Evolutionary conservation across 352 stramenopile genomes (phyloP).

Genomic region (Globisporangium acanthophoron): DNA sequence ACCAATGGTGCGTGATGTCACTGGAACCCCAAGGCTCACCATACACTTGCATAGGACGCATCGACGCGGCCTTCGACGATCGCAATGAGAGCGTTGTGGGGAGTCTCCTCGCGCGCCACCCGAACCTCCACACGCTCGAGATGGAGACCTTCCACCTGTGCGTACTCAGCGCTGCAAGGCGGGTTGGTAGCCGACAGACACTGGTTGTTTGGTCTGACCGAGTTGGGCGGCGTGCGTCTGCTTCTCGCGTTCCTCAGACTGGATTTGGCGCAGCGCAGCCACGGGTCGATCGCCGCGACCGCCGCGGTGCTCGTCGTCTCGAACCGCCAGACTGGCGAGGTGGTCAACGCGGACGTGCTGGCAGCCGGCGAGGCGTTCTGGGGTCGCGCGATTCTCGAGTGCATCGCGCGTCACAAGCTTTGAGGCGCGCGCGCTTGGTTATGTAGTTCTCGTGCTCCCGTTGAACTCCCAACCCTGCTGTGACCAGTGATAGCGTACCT

Average conservation of each 20-base stretch:
- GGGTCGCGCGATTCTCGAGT: conserved; percentile 27
- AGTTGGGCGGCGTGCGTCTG: too few species aligned
- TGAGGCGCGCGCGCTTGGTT: too few species aligned
- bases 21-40: not conserved
- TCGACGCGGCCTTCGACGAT: conserved; percentile 52
- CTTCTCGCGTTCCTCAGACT: conserved; percentile 14
- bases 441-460: too few species aligned
- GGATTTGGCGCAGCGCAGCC: conserved; percentile 40
- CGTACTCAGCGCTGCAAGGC: not conserved
- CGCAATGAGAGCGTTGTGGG: conserved; percentile 46
- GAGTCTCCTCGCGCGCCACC: conserved; percentile 21
- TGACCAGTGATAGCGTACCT: too few species aligned
- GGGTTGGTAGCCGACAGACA: not conserved
- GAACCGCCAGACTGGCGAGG: conserved; percentile 35
- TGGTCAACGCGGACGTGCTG: conserved; percentile 27
- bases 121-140: conserved; percentile 41
- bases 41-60: conserved; percentile 17
- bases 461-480: too few species aligned
- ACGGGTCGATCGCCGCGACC: conserved; percentile 28
- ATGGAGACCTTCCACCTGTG: conserved; percentile 76
- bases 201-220: too few species aligned
- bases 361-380: conserved; percentile 28
- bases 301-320: conserved; percentile 35
- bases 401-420: conserved; percentile 4
- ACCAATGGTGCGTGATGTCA: not conserved